Evolutionary conservation across 2,329 filamentous ascomycete genomes (phyloP), one percentile per base, ranked within the genome.

Genomic region (Plenodomus lindquistii): DNA sequence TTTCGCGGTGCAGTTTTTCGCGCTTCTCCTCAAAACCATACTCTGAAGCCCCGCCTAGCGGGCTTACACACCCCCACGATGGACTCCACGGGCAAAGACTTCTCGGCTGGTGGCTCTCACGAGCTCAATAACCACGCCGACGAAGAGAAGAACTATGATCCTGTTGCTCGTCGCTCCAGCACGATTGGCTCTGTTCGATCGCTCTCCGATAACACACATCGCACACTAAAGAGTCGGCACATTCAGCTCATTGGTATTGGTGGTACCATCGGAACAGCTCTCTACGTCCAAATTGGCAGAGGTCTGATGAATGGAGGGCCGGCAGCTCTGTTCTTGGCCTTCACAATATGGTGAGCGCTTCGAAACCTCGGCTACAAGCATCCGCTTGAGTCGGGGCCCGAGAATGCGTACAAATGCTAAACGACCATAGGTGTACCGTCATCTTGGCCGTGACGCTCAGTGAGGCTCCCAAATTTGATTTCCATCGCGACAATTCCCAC

Each of bases 201-300:
- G n/a, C 58, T 67, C 11, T 58, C 63, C 52, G 72, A 75, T 48
- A 59, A 68, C 11, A 78, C 76, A 7, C 74, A 77, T 46, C 67
- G 76, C 29, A 77, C 71, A 56, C 66, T 78, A 43, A 74, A 74
- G 55, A 73, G 75, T 42, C 67, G 76, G 39, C 76, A 78, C 48
- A 77, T 78, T 42, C 76, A 78, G 50, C 66, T 77, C 18, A 77
- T 78, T 44, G 75, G 75, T 44, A 74, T 74, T 42, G 70, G 73
- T 41, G 75, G 75, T 31, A 78, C 76, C 0, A 78, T 78, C 54
- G 76, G 76, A 20, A 78, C 76, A n/a, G 75, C 75, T 0, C 63
- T 78, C 2, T 78, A 76, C 54, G 76, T 78, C 7, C 74, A 77
- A 44, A 78, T 78, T 44, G 76, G 76, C 21, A 65, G 64, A 40